Conservation (phyloP, 2,329 filamentous ascomycete species). For the Paradendryphiella salina region DNA sequence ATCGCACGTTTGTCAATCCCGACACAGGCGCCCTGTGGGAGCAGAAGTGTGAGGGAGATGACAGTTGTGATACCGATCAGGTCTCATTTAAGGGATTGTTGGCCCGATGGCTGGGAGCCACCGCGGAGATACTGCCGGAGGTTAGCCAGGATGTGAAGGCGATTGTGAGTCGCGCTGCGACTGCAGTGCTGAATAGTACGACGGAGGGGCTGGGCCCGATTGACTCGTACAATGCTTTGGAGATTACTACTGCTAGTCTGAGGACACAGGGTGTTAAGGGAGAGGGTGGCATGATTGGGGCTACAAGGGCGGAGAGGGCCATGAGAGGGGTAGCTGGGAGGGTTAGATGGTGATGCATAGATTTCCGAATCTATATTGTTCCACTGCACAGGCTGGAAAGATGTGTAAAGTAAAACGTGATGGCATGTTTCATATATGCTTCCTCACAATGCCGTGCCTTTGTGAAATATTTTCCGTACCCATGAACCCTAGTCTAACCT, state of each 20-base stretch:
- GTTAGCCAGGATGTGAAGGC: conserved; percentile 16
- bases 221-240: conserved; percentile 21
- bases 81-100: conserved; percentile 63
- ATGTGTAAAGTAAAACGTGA: background rate
- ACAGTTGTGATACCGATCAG: conserved; percentile 66
- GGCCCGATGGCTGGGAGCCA: conserved; percentile 36
- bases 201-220: conserved; percentile 16
- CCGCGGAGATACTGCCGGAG: conserved; percentile 26
- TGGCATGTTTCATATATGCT: background rate
- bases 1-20: conserved; percentile 28
- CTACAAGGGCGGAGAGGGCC: background rate
- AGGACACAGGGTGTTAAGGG: conserved; percentile 21
- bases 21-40: conserved; percentile 52
- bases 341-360: conserved; percentile 5
- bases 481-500: too few relatives aligned
- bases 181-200: conserved; percentile 11
- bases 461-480: too few relatives aligned
- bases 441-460: too few relatives aligned
- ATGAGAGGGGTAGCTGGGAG: conserved; percentile 19
- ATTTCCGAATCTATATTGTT: background rate
- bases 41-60: conserved; percentile 62
- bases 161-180: conserved; percentile 19
- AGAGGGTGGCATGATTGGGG: conserved; percentile 21
- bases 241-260: conserved; percentile 25
- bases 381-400: background rate